A percentile compares a stretch with the other conserved stretches of the same genome.
Conservation (phyloP, 148 eudicot genomes). For the Amaranthus palmeri region DNA sequence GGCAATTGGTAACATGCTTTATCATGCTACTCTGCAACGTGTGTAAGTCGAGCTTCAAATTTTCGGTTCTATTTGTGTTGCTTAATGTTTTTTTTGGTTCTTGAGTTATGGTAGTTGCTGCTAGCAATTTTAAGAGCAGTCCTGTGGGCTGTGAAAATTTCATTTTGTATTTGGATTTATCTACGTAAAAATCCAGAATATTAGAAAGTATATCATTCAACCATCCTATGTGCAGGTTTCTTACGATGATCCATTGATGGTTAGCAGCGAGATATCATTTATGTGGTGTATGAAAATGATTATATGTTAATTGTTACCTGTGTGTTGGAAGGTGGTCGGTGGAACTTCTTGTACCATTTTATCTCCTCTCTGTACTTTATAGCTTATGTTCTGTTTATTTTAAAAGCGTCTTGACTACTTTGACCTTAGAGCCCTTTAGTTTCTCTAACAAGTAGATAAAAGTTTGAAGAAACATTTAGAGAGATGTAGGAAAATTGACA, state of each 20-base stretch:
- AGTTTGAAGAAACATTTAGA: background rate
- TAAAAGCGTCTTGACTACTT: background rate
- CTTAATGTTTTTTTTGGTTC: background rate
- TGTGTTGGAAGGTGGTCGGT: background rate
- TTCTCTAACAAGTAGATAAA: background rate
- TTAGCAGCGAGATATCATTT: background rate
- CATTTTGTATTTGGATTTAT: background rate
- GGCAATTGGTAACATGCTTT: slow-evolving; percentile 77
- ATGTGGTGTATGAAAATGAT: background rate
- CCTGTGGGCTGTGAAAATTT: background rate
- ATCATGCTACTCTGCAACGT: slow-evolving; percentile 71
- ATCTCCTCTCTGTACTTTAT: background rate
- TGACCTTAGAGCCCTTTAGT: background rate
- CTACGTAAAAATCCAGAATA: background rate
- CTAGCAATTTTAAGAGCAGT: background rate
- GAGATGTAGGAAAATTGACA: background rate
- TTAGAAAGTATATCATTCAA: background rate
- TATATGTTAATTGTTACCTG: background rate
- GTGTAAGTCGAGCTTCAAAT: slow-evolving; percentile 44
- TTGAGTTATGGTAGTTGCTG: background rate
- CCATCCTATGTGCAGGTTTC: background rate
- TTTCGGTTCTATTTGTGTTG: background rate
- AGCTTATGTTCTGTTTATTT: no score
- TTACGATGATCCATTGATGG: background rate
- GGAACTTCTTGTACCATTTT: background rate